A percentile compares a stretch with the other conserved stretches of the same genome.
phyloP scores from a whole-genome alignment of 441 rosid genomes.

The Syzygium syzygioides region DNA sequence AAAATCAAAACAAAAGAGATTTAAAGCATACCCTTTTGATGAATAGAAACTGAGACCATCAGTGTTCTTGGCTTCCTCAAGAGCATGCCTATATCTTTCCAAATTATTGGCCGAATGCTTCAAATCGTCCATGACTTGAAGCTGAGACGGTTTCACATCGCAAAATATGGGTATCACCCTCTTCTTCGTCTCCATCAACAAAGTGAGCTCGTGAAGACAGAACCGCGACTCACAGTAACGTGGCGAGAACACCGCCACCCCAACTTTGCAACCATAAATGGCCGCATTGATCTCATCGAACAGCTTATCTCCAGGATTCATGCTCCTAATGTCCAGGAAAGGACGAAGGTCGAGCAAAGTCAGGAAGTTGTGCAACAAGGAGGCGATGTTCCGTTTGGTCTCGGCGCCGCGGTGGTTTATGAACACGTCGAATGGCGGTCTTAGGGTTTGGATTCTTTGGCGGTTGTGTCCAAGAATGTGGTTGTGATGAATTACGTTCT shows the following conservation, averaged over 20 bases:
- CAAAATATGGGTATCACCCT: constrained; percentile 68
- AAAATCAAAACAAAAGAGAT: neutral
- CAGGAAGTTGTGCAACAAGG: constrained; percentile 49
- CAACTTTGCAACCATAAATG: constrained; percentile 42
- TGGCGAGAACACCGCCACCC: constrained; percentile 73
- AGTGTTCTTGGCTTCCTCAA: constrained; percentile 56
- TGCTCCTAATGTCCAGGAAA: constrained; percentile 62
- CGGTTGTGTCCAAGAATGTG: neutral
- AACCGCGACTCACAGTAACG: constrained; percentile 66
- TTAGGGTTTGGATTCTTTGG: neutral
- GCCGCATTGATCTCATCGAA: constrained; percentile 44
- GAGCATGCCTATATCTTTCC: constrained; percentile 36
- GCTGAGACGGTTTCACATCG: constrained; percentile 72
- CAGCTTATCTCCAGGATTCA: constrained; percentile 70
- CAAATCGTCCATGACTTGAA: constrained; percentile 31
- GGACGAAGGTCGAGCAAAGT: constrained; percentile 28
- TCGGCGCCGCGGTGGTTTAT: constrained; percentile 72
- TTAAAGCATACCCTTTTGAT: constrained; percentile 37
- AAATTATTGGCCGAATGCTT: constrained; percentile 23
- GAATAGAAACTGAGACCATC: constrained; percentile 80
- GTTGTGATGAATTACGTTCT: neutral
- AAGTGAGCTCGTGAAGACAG: constrained; percentile 70
- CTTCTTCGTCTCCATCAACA: constrained; percentile 61
- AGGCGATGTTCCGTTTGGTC: constrained; percentile 63
- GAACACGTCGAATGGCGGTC: constrained; percentile 45